These are phyloP conservation scores for Sporisorium reilianum DNA, from an alignment of 1,284 basidiomycete genomes.

Conservation along the genomic window DNA sequence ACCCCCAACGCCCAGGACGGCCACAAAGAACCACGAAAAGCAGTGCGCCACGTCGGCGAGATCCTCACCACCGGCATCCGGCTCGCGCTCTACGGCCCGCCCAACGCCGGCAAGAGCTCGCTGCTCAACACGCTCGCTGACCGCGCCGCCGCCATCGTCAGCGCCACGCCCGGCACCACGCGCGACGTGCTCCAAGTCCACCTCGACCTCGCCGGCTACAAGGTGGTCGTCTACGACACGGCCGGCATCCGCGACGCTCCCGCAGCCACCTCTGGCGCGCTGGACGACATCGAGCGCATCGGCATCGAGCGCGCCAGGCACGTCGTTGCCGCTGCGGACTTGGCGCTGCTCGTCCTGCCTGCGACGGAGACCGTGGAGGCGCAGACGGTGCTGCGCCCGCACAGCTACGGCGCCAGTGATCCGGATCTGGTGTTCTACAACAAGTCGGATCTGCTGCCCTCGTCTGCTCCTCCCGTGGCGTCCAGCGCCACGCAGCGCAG, in stretches of 20 bases:
- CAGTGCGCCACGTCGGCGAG: constrained; percentile 77
- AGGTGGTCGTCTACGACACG: constrained; percentile 83
- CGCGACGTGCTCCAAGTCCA: constrained; percentile 84
- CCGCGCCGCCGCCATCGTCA: constrained; percentile 88
- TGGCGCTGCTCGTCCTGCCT: constrained; percentile 82
- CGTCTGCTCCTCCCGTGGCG: neutral
- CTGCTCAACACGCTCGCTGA: constrained; percentile 84
- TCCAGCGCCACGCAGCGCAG: constrained; percentile 9
- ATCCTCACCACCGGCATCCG: constrained; percentile 83
- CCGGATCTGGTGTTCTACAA: constrained; percentile 76
- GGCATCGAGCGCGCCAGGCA: constrained; percentile 80
- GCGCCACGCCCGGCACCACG: constrained; percentile 85
- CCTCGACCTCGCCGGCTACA: constrained; percentile 83
- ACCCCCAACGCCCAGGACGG: neutral
- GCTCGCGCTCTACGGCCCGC: constrained; percentile 86
- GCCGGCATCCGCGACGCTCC: constrained; percentile 78
- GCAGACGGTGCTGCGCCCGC: constrained; percentile 70
- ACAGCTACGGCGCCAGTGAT: constrained; percentile 71
- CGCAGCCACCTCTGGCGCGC: no score
- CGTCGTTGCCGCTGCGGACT: constrained; percentile 77
- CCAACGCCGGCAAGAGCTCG: constrained; percentile 89
- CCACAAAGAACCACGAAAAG: constrained; percentile 60
- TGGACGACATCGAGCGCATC: constrained; percentile 82
- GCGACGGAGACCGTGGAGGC: constrained; percentile 72
- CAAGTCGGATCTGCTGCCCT: constrained; percentile 76